These are phyloP conservation scores for Verticillium albo-atrum DNA, from an alignment of 2,329 filamentous ascomycete species.

Conservation along the genomic window DNA sequence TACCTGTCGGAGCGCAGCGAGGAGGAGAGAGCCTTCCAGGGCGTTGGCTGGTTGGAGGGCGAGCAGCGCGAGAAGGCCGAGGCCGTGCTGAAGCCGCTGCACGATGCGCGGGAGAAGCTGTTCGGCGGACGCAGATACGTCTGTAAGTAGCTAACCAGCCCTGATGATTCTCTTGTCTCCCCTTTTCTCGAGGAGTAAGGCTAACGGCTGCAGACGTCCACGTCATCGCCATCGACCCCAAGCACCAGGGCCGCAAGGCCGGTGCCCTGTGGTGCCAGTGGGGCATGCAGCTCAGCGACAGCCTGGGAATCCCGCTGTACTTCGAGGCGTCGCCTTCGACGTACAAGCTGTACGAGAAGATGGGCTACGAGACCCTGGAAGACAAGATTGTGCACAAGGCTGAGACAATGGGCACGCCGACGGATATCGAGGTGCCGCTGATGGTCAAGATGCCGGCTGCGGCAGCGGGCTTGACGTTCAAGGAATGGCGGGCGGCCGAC, in stretches of 20 bases:
- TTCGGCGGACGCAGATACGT: slow-evolving; percentile 34
- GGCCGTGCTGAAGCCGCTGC: slow-evolving; percentile 33
- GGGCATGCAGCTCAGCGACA: slow-evolving; percentile 30
- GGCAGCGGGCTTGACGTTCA: slow-evolving; percentile 25
- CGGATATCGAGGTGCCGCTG: slow-evolving; percentile 32
- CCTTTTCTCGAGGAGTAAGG: too few relatives aligned
- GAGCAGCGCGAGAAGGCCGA: slow-evolving; percentile 38
- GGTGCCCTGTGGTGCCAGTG: slow-evolving; percentile 36
- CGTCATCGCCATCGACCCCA: slow-evolving; percentile 39
- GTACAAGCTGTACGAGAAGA: slow-evolving; percentile 37
- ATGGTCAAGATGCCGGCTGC: slow-evolving; percentile 36
- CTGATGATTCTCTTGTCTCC: background rate
- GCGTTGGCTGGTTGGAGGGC: slow-evolving; percentile 41
- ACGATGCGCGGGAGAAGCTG: slow-evolving; percentile 33
- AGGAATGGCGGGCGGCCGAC: slow-evolving; percentile 22
- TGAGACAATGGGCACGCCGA: slow-evolving; percentile 25
- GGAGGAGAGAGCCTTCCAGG: slow-evolving; percentile 37
- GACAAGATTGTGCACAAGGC: slow-evolving; percentile 33
- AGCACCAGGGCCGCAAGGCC: slow-evolving; percentile 35
- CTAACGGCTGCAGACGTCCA: slow-evolving; percentile 25
- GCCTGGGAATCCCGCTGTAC: slow-evolving; percentile 34
- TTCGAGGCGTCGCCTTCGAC: slow-evolving; percentile 40
- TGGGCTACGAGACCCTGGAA: slow-evolving; percentile 36
- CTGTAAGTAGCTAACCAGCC: slow-evolving; percentile 26
- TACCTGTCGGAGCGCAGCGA: slow-evolving; percentile 30